A percentile compares a stretch with the other conserved stretches of the same genome.
These are phyloP conservation scores for Taiwanofungus camphoratus DNA, from an alignment of 1,284 basidiomycete species.

Conservation along the genomic window DNA sequence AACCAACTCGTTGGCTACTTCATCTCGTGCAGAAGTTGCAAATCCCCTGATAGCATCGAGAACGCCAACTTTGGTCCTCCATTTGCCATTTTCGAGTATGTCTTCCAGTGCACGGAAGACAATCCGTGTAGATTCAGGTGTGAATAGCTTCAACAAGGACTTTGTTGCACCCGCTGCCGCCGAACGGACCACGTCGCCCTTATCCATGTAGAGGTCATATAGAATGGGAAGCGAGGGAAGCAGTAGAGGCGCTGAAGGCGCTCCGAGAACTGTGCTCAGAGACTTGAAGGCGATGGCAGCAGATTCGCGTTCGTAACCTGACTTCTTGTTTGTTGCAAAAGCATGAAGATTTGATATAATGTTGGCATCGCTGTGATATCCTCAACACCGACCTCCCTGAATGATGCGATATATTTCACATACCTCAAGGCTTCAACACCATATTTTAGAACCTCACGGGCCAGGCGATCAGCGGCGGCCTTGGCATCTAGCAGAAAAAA, in stretches of 20 bases:
- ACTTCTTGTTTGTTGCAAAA: slow-evolving; percentile 87
- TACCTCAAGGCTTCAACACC: slow-evolving; percentile 63
- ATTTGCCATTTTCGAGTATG: slow-evolving; percentile 83
- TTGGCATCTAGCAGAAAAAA: slow-evolving; percentile 57
- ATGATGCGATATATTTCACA: slow-evolving; percentile 25
- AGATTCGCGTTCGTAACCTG: slow-evolving; percentile 89
- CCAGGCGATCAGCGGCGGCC: slow-evolving; percentile 72
- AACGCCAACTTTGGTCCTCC: slow-evolving; percentile 94
- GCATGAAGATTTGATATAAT: slow-evolving; percentile 61
- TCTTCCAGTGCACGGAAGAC: slow-evolving; percentile 71
- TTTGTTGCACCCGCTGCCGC: slow-evolving; percentile 85
- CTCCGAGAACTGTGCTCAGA: slow-evolving; percentile 65
- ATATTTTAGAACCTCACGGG: slow-evolving; percentile 58
- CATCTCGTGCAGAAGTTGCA: slow-evolving; percentile 68
- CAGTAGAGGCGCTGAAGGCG: slow-evolving; percentile 78
- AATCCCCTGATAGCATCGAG: slow-evolving; percentile 81
- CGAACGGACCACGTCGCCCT: slow-evolving; percentile 86
- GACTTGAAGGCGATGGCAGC: slow-evolving; percentile 84
- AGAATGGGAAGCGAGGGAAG: slow-evolving; percentile 75
- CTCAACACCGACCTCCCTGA: slow-evolving; percentile 9
- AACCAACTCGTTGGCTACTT: slow-evolving; percentile 83
- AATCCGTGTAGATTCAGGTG: slow-evolving; percentile 76
- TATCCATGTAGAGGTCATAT: slow-evolving; percentile 90
- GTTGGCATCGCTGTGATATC: slow-evolving; percentile 45
- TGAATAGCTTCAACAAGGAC: slow-evolving; percentile 78